Evolutionary conservation across 805 yeast species (phyloP), one percentile per base, ranked within the genome.

Genomic region (Pichia scutulata): DNA sequence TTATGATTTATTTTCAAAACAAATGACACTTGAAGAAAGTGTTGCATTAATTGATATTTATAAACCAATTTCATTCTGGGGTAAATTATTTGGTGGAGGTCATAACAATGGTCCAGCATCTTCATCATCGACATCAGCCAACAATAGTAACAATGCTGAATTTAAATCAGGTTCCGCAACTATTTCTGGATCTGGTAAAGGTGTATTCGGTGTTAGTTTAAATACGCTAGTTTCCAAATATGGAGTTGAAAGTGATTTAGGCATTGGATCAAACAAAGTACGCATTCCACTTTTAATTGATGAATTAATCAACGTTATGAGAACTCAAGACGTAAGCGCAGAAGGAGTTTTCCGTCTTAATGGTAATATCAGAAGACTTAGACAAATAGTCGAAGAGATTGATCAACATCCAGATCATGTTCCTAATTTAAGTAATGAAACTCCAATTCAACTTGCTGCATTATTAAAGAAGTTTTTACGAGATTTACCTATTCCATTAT

Each of bases 301-400:
- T 60, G 98, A 93, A 60, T 71, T 90, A 18, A 80, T 93, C 36
- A 77, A 80, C 28, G 86, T 95, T 0, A 77, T 93, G 72, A 78
- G 87, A 48, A 92, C 85, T 52, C 89, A 87, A 74, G 98, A 93
- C 67, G 80, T 92, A 84, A 87, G 97, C 3, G 89, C 83, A 28
- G 99, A 93, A 67, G 99, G 99, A 52, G 84, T 93, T 5, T 93
- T 93, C 76, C 80, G 99, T 60, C 85, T 90, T 62, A 93, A 93
- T 63, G 99, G 99, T 61, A 93, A 93, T 63, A 90, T 93, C 61
- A 81, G 89, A 59, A 77, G 86, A 43, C 71, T 92, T 46, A 80
- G 84, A 57, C 86, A 83, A 56, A 69, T 90, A 51, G 78, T 89
- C 0, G 88, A 81, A 48, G 76, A 72, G 44, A 84, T 92, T 56